Base-by-base conservation (phyloP, 164 flowering plant genomes). In the Tinospora cordifolia region DNA sequence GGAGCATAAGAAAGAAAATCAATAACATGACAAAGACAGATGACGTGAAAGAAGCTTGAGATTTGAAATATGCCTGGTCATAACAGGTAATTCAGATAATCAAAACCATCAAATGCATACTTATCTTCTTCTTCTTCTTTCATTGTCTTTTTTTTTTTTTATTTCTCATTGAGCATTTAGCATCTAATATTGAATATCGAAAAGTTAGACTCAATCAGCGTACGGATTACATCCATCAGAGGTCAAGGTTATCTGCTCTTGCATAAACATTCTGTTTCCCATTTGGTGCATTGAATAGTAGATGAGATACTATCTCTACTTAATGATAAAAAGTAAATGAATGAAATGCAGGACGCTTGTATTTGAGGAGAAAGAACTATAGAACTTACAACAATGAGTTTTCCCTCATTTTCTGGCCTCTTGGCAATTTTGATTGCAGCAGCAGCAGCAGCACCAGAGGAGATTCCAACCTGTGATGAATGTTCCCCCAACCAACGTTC, bases 321-420 rank as follows among this genome's bases (percentile, higher is more conserved):
- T 64, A 11, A 34, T 27, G 47, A 14, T 54, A 19, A 21, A 19
- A 40, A 39, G 34, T 30, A 30, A 30, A 30, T 4, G 36, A 30
- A 30, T 30, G 36, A 4, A 30, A 30, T 0, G 36, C 30, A 60
- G 15, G 36, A 25, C 34, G 22, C 26, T 1, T 15, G 15, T 41
- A 38, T 22, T 71, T 63, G 27, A 6, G 13, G 34, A 3, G 26
- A 44, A 17, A 19, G 26, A 70, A 41, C 19, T 21, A n/a, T 4
- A 30, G 14, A 67, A 86, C 97, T 83, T 87, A 92, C 98, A 51
- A 85, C 90, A 26, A 92, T 87, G 74, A 92, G 87, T 71, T 92
- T 92, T 63, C 93, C 98, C 59, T 84, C 88, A 82, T 86, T 83
- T 72, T 92, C 96, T 24, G 92, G 96, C 76, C 90, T 71, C 68